These are phyloP conservation scores for Tolypocladium tundrense DNA, from an alignment of 2,329 filamentous ascomycete species.

Conservation along the genomic window DNA sequence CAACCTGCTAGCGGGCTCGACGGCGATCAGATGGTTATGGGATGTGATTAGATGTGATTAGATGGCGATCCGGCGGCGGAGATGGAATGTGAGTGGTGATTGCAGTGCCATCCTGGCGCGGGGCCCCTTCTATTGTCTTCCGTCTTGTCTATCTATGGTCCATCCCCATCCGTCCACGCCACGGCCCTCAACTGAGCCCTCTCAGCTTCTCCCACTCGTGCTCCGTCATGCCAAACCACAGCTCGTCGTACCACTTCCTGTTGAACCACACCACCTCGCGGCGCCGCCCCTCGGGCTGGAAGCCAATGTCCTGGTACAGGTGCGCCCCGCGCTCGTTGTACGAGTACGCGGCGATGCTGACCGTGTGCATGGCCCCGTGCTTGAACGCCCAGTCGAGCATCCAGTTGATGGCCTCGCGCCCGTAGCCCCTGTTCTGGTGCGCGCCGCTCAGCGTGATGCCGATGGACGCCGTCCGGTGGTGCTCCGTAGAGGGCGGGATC, in stretches of 20 bases:
- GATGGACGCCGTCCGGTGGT: constrained; percentile 15
- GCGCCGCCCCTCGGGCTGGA: constrained; percentile 29
- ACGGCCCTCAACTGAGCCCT: background rate
- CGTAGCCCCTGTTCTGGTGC: constrained; percentile 31
- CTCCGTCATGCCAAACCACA: constrained; percentile 26
- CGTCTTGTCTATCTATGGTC: background rate
- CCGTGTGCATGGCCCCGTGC: constrained; percentile 30
- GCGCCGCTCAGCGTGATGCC: constrained; percentile 22
- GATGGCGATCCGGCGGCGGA: background rate
- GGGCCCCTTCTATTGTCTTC: background rate
- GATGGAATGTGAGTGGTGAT: background rate
- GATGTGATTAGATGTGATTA: background rate
- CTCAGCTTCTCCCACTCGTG: constrained; percentile 20
- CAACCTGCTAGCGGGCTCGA: background rate
- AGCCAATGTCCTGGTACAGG: constrained; percentile 34
- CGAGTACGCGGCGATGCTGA: constrained; percentile 27
- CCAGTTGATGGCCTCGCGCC: constrained; percentile 35
- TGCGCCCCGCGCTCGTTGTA: constrained; percentile 30
- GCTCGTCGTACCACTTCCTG: constrained; percentile 24
- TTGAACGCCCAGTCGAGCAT: constrained; percentile 34
- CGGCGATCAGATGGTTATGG: background rate
- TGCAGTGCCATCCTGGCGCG: background rate
- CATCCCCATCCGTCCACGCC: background rate
- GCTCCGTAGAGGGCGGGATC: constrained; percentile 3
- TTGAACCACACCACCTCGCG: constrained; percentile 23